Evolutionary conservation across 139 green algal genomes (phyloP).

Genomic region (Tetraselmis chui): DNA sequence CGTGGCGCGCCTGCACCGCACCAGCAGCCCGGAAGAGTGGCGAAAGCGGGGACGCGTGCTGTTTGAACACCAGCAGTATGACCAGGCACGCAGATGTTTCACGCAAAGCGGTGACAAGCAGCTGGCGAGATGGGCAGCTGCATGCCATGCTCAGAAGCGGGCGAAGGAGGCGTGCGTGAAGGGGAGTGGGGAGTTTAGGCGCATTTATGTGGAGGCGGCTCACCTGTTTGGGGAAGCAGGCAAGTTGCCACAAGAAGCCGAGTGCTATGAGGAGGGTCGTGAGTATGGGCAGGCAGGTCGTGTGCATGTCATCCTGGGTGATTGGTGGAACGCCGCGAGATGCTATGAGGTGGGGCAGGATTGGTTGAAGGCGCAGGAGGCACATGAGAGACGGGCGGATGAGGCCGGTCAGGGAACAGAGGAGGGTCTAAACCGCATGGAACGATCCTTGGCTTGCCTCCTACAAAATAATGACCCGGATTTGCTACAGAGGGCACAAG

Average conservation of each 20-base stretch:
- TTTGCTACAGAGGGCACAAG: no score
- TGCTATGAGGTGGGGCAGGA: background rate
- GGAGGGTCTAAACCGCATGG: background rate
- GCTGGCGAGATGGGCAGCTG: background rate
- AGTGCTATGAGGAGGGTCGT: background rate
- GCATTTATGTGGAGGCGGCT: background rate
- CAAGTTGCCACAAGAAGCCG: background rate
- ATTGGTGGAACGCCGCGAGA: background rate
- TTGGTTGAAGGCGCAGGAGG: background rate
- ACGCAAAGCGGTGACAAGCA: background rate
- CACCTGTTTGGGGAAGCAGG: background rate
- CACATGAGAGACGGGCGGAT: background rate
- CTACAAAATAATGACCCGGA: background rate
- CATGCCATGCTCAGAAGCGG: background rate
- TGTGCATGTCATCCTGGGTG: background rate
- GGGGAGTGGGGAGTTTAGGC: background rate
- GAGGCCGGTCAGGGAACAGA: background rate
- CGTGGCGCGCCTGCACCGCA: background rate
- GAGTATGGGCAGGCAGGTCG: background rate
- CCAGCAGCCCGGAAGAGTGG: background rate
- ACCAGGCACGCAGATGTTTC: background rate
- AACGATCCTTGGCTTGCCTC: background rate
- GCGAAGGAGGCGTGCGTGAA: background rate
- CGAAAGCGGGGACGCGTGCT: background rate
- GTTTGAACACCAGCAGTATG: background rate